Evolutionary conservation across 1,284 basidiomycete genomes (phyloP), one percentile per base, ranked within the genome.

Genomic region (Cutaneotrichosporon cyanovorans): DNA sequence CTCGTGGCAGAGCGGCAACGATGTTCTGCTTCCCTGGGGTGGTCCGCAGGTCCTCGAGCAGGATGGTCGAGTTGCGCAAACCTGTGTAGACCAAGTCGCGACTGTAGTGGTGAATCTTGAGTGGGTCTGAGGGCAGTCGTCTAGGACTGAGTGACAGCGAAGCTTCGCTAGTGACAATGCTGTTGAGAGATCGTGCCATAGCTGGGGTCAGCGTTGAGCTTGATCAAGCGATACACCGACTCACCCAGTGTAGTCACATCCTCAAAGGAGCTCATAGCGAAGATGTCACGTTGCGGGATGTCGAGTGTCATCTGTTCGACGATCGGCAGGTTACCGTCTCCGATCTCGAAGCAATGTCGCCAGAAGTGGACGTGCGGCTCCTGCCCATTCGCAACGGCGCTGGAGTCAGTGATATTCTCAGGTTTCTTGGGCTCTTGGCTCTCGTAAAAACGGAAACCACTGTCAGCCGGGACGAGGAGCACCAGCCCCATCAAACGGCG

Each of bases 281-380:
- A 63, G 12, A 69, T 52, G 44, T 69, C 65, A 14, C 58, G 52
- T 21, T 48, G 42, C 1, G 56, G 47, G 4, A 65, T 40, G 21
- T 60, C 53, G 31, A 64, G 14, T 6, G 61, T 36, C 52, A 39
- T 35, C 51, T 57, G 50, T 18, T 66, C 56, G 1, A 55, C 31
- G 5, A 42, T 34, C 33, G 6, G 56, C 28, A 32, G 56, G 37
- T 62, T 59, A 19, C 55, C 25, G 25, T 62, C 60, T 20, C 55
- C 25, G 25, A 12, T 28, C 44, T 20, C 55, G 32, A 14, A 21
- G 36, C 36, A 37, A 10, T 21, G 10, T 3, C 37, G 46, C 48
- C 63, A 67, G 16, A 49, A 38, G 40, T 69, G 66, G 0, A 62
- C 28, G 40, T 69, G 66, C 6, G 66, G 61, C 16, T 61, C 60